Evolutionary conservation across 768 basidiomycete species (phyloP), one percentile per base, ranked within the genome.

Genomic region (Agaricus subrufescens): DNA sequence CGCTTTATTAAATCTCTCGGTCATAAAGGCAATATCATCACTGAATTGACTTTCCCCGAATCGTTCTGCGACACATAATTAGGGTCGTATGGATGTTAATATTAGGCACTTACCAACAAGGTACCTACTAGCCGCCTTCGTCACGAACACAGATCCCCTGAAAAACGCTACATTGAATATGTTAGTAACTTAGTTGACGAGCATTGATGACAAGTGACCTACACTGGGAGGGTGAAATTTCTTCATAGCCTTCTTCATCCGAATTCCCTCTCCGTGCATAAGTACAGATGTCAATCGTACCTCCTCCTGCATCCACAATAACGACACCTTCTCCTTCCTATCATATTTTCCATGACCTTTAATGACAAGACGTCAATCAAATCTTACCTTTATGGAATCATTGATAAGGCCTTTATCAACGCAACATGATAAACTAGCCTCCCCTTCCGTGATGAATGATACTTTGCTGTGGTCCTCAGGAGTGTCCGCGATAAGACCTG

Each of bases 281-380:
- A 4, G 78, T 73, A 52, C 78, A 82, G 46, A 84, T 69, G 56
- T 85, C 83, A 19, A 84, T 67, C 0, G 81, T 84, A 19, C 81
- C 83, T 52, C 81, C 81, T 4, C 83, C 83, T 3, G 82, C 81
- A 58, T 84, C 83, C 15, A 83, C 74, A 34, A 84, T 67, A 53
- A 81, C 69, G 4, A 82, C 66, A 2, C 76, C 77, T 40, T 78
- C 61, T 23, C 74, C 73, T 10, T 63, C 62, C 78, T 81, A 49
- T 7, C 48, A 31, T 6, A 14, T 14, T 42, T 3, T 19, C 39
- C 34, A 37, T 39, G n/a, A 40, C 27, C n/a, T 2, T 19, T 14
- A 14, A 27, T 2, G 7, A 27, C 29, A 34, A 49, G 12, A 9
- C 3, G 29, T n/a, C 4, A 38, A 11, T 4, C 10, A n/a, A 11